Conservation (phyloP, 1,284 basidiomycete genomes). For the Salmacisia buchloeana region DNA sequence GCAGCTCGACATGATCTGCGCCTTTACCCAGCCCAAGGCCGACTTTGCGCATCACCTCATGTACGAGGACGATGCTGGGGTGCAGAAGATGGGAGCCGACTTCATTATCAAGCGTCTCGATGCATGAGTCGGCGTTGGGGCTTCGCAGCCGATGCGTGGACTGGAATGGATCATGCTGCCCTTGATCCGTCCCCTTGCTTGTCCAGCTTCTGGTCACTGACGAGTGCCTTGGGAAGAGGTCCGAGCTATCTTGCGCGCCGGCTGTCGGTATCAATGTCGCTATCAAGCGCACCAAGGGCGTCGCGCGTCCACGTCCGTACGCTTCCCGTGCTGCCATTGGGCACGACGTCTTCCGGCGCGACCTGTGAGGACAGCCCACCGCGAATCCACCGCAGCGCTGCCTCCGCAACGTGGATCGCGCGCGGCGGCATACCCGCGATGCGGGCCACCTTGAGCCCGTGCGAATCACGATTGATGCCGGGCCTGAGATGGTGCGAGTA, state of each 20-base stretch:
- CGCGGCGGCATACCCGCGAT: constrained; percentile 74
- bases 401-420: constrained; percentile 61
- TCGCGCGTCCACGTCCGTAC: too few species aligned
- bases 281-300: too few species aligned
- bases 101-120: neutral
- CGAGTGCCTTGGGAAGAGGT: too few species aligned
- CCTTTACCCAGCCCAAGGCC: neutral
- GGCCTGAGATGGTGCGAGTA: constrained; percentile 75
- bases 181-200: too few species aligned
- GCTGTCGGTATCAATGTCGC: too few species aligned
- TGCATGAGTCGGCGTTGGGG: neutral
- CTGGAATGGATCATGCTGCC: too few species aligned
- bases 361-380: too few species aligned
- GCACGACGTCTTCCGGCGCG: too few species aligned
- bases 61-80: neutral
- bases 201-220: too few species aligned
- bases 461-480: constrained; percentile 84
- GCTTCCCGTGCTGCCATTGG: too few species aligned
- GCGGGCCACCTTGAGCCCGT: constrained; percentile 84
- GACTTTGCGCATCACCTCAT: neutral
- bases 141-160: too few species aligned
- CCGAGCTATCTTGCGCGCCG: too few species aligned
- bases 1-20: neutral
- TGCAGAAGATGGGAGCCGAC: neutral
- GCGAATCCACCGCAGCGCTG: constrained; percentile 34